phyloP scores from a whole-genome alignment of 108 stramenopile species.

The Epithemia pelagica region DNA sequence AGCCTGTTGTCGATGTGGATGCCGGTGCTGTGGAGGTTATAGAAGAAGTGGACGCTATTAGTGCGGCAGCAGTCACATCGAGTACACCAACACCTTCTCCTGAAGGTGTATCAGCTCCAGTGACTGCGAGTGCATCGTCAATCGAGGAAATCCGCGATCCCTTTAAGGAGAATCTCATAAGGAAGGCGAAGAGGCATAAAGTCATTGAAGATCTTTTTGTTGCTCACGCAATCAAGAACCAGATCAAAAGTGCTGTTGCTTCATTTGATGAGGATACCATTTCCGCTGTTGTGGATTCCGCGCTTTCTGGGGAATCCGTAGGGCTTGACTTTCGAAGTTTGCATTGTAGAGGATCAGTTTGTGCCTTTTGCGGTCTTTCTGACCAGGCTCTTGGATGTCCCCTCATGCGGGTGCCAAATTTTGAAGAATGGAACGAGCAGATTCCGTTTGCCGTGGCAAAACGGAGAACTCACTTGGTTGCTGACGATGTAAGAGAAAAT shows the following conservation, averaged over 20 bases:
- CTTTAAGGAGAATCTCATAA: slow-evolving; percentile 28
- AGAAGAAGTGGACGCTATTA: slow-evolving; percentile 16
- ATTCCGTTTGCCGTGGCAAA: slow-evolving; percentile 42
- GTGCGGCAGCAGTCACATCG: neutral
- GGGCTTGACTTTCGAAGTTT: slow-evolving; percentile 43
- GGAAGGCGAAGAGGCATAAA: slow-evolving; percentile 56
- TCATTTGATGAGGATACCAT: slow-evolving; percentile 73
- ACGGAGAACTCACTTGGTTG: slow-evolving; percentile 48
- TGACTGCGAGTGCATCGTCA: neutral
- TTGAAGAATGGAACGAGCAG: slow-evolving; percentile 69
- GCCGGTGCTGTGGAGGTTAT: slow-evolving; percentile 41
- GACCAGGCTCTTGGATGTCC: slow-evolving; percentile 69
- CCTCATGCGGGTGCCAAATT: slow-evolving; percentile 66
- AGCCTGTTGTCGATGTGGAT: slow-evolving; percentile 19
- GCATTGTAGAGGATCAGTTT: slow-evolving; percentile 45
- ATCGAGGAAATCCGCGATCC: slow-evolving; percentile 11
- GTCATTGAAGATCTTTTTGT: slow-evolving; percentile 62
- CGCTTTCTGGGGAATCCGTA: slow-evolving; percentile 37
- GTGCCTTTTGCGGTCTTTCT: slow-evolving; percentile 71
- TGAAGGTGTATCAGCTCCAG: neutral
- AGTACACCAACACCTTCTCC: neutral
- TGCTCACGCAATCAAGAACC: slow-evolving; percentile 56
- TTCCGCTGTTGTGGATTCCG: slow-evolving; percentile 52
- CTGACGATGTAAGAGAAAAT: slow-evolving; percentile 20
- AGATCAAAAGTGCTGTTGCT: slow-evolving; percentile 57